These are phyloP conservation scores for Trebouxia sp. DNA, from an alignment of 139 green algal genomes.

Conservation along the genomic window DNA sequence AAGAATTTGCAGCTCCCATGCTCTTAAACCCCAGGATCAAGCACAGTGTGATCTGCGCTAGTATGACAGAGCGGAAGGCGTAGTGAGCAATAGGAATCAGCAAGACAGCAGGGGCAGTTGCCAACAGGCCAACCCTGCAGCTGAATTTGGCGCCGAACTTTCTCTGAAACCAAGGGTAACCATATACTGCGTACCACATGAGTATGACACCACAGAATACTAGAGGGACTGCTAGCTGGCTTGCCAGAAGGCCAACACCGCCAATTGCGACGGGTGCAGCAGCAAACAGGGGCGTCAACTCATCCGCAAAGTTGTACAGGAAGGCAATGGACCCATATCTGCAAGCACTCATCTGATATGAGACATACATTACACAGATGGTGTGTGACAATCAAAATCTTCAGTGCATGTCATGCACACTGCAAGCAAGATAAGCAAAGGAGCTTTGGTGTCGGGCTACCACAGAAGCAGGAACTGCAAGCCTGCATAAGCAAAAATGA, in stretches of 20 bases:
- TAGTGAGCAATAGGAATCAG: conserved; percentile 49
- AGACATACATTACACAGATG: no score
- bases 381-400: no score
- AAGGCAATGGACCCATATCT: conserved; percentile 42
- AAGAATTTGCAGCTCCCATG: conserved; percentile 39
- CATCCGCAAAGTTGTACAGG: conserved; percentile 59
- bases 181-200: conserved; percentile 46
- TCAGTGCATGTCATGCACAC: no score
- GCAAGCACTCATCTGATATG: conserved; percentile 12
- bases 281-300: conserved; percentile 68
- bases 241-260: conserved; percentile 54
- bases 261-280: conserved; percentile 50
- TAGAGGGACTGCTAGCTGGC: conserved; percentile 59
- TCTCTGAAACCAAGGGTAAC: conserved; percentile 54
- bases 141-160: conserved; percentile 36
- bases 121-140: conserved; percentile 42
- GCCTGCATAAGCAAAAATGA: no score
- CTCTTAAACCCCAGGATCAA: neutral
- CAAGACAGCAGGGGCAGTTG: conserved; percentile 35
- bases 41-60: conserved; percentile 8
- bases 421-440: no score
- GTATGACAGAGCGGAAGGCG: neutral
- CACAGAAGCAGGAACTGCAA: no score
- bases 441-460: no score
- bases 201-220: conserved; percentile 57